Evolutionary conservation across 345 rosid genomes (phyloP).

Genomic region (Eucalyptus guilfoylei): DNA sequence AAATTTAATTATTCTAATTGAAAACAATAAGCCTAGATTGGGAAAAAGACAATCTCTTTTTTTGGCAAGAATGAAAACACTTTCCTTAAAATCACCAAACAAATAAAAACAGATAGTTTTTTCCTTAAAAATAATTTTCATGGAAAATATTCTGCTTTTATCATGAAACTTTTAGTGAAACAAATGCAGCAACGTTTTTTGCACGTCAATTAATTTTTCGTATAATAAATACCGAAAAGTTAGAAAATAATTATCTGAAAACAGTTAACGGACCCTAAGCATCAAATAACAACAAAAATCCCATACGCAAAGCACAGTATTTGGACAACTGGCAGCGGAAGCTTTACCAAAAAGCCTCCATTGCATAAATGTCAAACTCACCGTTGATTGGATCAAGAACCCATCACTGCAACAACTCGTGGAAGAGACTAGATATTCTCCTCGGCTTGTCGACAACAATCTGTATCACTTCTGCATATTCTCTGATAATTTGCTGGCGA

Average conservation of each 20-base stretch:
- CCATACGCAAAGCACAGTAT: constrained; percentile 70
- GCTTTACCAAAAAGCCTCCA: constrained; percentile 78
- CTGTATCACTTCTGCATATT: constrained; percentile 91
- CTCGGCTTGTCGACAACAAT: constrained; percentile 77
- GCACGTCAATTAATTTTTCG: neutral
- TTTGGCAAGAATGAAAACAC: no score
- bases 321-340: constrained; percentile 80
- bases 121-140: neutral
- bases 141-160: neutral
- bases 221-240: neutral
- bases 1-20: no score
- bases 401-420: constrained; percentile 40
- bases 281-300: no score
- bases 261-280: neutral
- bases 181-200: rapidly evolving
- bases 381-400: constrained; percentile 53
- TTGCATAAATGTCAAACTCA: constrained; percentile 67
- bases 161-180: neutral
- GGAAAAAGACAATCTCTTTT: neutral
- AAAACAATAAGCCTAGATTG: neutral
- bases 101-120: neutral
- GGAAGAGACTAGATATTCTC: constrained; percentile 61
- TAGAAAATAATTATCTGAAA: rapidly evolving
- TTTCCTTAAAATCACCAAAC: neutral
- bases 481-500: constrained; percentile 75